Evolutionary conservation across 1,284 basidiomycete species (phyloP).

Genomic region (Boletus sp.): DNA sequence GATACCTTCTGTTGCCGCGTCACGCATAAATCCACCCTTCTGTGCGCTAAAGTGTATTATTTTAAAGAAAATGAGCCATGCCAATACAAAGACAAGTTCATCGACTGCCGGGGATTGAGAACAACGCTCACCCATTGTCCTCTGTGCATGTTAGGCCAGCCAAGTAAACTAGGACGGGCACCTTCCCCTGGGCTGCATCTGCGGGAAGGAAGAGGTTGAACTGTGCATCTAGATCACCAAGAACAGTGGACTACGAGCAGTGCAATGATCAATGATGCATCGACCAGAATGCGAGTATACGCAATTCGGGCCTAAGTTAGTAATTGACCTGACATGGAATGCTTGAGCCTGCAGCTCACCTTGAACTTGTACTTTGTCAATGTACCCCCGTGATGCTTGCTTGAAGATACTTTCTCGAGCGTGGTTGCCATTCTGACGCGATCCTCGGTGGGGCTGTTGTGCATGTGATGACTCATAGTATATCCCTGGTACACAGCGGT

Average conservation of each 20-base stretch:
- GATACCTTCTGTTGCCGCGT: constrained; percentile 79
- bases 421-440: constrained; percentile 16
- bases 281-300: neutral
- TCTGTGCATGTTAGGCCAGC: constrained; percentile 95
- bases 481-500: too few relatives aligned
- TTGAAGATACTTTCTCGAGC: constrained; percentile 48
- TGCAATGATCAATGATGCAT: neutral
- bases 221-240: constrained; percentile 76
- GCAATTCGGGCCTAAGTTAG: neutral
- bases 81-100: neutral
- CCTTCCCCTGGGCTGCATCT: constrained; percentile 53
- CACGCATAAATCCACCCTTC: constrained; percentile 81
- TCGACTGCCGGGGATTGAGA: neutral
- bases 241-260: constrained; percentile 51
- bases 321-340: neutral
- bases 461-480: too few relatives aligned
- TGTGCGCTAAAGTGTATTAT: constrained; percentile 58
- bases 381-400: constrained; percentile 76
- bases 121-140: constrained; percentile 74
- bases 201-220: constrained; percentile 92
- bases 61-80: neutral
- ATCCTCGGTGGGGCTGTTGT: too few relatives aligned
- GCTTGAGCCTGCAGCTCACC: constrained; percentile 36
- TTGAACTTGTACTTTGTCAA: constrained; percentile 87
- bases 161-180: constrained; percentile 86